Evolutionary conservation across 352 stramenopile genomes (phyloP).

Genomic region (Phytophthora citrophthora): DNA sequence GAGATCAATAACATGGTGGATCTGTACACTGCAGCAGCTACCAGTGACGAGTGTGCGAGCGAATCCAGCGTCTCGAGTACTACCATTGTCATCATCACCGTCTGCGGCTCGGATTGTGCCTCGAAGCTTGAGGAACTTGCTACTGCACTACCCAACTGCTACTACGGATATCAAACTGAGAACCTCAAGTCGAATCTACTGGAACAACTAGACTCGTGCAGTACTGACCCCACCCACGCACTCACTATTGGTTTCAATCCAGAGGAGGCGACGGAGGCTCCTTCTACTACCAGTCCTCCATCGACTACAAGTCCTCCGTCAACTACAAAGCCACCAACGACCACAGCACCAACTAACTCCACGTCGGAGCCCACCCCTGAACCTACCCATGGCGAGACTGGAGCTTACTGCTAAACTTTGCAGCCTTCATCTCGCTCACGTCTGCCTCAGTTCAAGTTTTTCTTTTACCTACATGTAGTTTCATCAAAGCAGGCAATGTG

Average conservation of each 20-base stretch:
- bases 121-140: conserved; percentile 25
- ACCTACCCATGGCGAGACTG: conserved; percentile 11
- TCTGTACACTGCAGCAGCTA: conserved; percentile 19
- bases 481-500: neutral
- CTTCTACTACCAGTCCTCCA: conserved; percentile 11
- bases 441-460: neutral
- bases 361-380: conserved; percentile 17
- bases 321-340: conserved; percentile 11
- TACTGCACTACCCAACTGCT: conserved; percentile 23
- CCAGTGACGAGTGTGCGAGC: conserved; percentile 18
- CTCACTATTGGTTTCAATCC: conserved; percentile 13
- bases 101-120: conserved; percentile 15
- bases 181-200: conserved; percentile 21
- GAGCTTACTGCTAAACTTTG: conserved; percentile 15
- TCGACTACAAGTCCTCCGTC: conserved; percentile 10
- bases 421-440: neutral
- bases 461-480: neutral
- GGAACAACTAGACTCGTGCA: conserved; percentile 14
- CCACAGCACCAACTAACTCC: conserved; percentile 10
- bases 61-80: conserved; percentile 19
- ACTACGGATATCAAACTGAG: conserved; percentile 26
- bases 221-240: conserved; percentile 3
- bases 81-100: conserved; percentile 15
- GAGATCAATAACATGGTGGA: conserved; percentile 22
- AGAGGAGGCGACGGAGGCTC: conserved; percentile 8